These are phyloP conservation scores for Fistulinella prunicolor DNA, from an alignment of 768 basidiomycete species.

Conservation along the genomic window DNA sequence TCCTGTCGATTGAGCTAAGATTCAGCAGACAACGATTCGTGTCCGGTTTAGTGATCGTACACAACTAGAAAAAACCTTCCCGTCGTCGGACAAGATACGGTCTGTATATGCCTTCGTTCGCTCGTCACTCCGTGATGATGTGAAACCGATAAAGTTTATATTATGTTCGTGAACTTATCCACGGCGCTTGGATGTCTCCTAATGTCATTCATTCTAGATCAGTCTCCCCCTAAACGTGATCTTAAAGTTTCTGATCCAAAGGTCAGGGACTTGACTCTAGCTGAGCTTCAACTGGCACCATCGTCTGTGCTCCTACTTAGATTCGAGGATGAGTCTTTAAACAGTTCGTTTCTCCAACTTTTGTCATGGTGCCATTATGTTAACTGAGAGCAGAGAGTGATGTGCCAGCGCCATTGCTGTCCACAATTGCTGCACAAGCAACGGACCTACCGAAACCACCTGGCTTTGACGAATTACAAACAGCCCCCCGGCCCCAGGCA, in stretches of 20 bases:
- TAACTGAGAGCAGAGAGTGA: conserved; percentile 42
- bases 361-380: background rate
- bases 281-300: conserved; percentile 73
- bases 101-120: conserved; percentile 85
- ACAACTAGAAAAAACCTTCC: conserved; percentile 74
- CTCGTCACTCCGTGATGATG: conserved; percentile 65
- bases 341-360: conserved; percentile 42
- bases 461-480: conserved; percentile 26
- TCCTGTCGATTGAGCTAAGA: conserved; percentile 10
- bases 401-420: conserved; percentile 61
- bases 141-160: conserved; percentile 76
- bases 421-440: conserved; percentile 54
- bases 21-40: conserved; percentile 70
- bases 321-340: conserved; percentile 70
- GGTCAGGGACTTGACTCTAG: conserved; percentile 64
- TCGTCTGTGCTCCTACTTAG: conserved; percentile 73
- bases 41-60: conserved; percentile 79
- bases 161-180: conserved; percentile 58
- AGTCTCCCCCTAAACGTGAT: conserved; percentile 79
- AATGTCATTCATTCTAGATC: conserved; percentile 46
- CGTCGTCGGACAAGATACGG: conserved; percentile 75
- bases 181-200: background rate
- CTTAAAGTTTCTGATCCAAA: conserved; percentile 75
- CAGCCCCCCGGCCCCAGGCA: conserved; percentile 3
- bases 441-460: conserved; percentile 66